Base-by-base conservation (phyloP, 2,329 filamentous ascomycete genomes). In the Penicillium hordei region DNA sequence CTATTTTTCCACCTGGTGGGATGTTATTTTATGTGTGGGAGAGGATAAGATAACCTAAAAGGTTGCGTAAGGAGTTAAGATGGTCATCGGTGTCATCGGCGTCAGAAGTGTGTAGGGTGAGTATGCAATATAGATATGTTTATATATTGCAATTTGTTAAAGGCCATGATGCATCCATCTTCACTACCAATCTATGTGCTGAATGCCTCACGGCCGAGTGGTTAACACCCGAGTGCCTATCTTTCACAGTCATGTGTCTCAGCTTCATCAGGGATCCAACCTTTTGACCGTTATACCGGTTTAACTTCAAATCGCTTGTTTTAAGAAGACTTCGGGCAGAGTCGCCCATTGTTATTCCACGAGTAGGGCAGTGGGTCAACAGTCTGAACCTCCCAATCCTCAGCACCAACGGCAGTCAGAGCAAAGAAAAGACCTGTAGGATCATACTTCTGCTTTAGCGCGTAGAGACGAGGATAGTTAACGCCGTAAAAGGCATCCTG, bases 401-500 rank as follows among this genome's bases (percentile, higher is more conserved):
- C 63, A 6, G 65, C 59, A 6, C 65, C 65, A 23, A 68, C 65
- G 21, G 58, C 65, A 2, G 63, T 68, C 10, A 65, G 33, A 1
- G 65, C 65, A 52, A 59, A 68, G 52, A 73, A 73, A 17, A 74
- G 52, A 36, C 68, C 65, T 2, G 66, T 69, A 0, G 71, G 70
- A 45, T 74, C 72, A 56, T 68, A 70, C 50, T 66, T 60, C 45
- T 68, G 63, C 67, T 74, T 73, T 49, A 73, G 43, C 13, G 58
- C 34, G 38, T 69, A 62, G 1, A 74, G 57, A 2, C 54, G 46
- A 0, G 60, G 59, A 48, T 75, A 74, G 31, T 73, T 68, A 34
- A 46, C 45, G 3, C 77, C 77, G 62, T 72, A 78, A 60, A 77
- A 79, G 2, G 72, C 65, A 19, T 73, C 48, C 57, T 78, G 72